Base-by-base conservation (phyloP, 1,284 basidiomycete species). In the Austroboletus niveus region DNA sequence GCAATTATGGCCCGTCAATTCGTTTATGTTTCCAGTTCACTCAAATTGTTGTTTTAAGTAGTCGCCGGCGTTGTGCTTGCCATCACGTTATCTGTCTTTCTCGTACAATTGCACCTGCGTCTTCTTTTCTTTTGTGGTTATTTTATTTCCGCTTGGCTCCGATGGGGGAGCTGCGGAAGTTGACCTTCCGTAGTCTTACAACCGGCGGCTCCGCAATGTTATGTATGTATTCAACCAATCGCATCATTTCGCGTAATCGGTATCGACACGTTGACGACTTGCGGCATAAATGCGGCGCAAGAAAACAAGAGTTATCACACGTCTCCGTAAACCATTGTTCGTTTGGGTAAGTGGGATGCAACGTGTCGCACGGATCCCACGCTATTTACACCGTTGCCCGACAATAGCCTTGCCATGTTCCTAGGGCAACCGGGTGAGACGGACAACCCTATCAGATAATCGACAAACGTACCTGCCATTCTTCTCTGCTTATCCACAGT, bases 401-500 rank as follows among this genome's bases (percentile, higher is more conserved):
- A 91, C 85, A 55, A 91, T 90, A 7, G 80, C 73, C 61, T 80
- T 85, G 45, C 88, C 88, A 60, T 91, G 89, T 63, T 91, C 89
- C 84, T 89, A 57, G 1, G 17, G 15, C 47, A 48, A 48, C 48
- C 30, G 40, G 39, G 39, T 58, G 29, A 53, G 57, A 35, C 7
- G 22, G 38, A 38, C 35, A 30, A 12, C 12, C 2, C 30, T 32
- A 12, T 29, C 45, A 49, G 9, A 48, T 42, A 39, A 31, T n/a
- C 15, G 59, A 48, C 11, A 24, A 49, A 72, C 81, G 36, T 53
- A 88, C 91, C 79, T 90, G 82, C 86, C 91, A 95, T 65, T 96
- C 93, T 68, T 94, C 92, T 64, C 79, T 84, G 65, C 90, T 93
- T 63, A 95, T 92, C 93, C 93, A 95, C 36, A 95, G 73, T 64